phyloP scores from a whole-genome alignment of 2,329 filamentous ascomycete genomes.

The Gaeumannomyces tritici region DNA sequence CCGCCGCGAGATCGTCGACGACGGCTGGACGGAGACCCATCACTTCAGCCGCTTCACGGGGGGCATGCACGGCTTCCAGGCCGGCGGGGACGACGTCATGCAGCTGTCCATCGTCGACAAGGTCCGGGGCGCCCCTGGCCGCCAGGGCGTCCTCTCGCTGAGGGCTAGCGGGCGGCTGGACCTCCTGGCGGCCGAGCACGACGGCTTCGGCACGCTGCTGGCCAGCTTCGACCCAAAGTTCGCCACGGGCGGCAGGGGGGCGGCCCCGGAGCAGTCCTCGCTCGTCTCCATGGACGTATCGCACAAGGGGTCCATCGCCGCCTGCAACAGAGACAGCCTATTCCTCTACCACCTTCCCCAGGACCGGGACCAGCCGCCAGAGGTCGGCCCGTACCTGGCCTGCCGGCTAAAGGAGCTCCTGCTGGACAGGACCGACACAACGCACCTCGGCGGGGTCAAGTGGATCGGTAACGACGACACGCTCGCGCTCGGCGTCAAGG shows the following conservation, averaged over 20 bases:
- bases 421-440: neutral
- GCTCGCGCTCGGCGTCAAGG: constrained; percentile 35
- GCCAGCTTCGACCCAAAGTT: constrained; percentile 10
- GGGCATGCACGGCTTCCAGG: constrained; percentile 23
- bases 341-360: constrained; percentile 22
- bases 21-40: constrained; percentile 21
- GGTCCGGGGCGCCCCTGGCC: constrained; percentile 8
- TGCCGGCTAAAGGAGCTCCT: neutral
- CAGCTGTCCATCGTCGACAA: constrained; percentile 33
- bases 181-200: constrained; percentile 28
- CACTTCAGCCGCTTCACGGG: constrained; percentile 23
- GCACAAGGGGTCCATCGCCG: neutral
- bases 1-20: constrained; percentile 18
- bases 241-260: neutral
- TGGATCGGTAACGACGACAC: constrained; percentile 34
- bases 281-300: neutral
- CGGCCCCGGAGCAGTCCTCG: neutral
- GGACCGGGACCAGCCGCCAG: neutral
- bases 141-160: constrained; percentile 31
- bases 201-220: constrained; percentile 20
- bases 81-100: constrained; percentile 40
- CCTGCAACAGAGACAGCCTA: constrained; percentile 16
- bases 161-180: constrained; percentile 39
- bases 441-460: constrained; percentile 19
- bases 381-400: neutral